A percentile compares a stretch with the other conserved stretches of the same genome.
phyloP scores from a whole-genome alignment of 2,329 filamentous ascomycete genomes.

The Penicillium verrucosum region DNA sequence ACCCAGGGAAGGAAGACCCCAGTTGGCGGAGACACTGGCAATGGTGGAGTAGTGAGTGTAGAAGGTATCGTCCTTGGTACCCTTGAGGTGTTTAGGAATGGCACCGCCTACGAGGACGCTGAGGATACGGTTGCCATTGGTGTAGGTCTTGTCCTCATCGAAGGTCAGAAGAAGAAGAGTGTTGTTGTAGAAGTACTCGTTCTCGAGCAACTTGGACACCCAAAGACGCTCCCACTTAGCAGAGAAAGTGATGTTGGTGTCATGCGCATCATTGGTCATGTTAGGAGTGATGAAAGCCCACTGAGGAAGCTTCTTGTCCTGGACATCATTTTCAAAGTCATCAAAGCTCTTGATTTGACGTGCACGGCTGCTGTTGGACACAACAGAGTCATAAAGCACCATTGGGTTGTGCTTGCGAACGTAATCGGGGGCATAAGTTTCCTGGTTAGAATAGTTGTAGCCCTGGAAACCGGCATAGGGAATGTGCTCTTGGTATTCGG shows the following conservation, averaged over 20 bases:
- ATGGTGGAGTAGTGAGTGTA: slow-evolving; percentile 74
- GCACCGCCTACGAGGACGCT: slow-evolving; percentile 73
- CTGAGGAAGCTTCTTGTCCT: slow-evolving; percentile 64
- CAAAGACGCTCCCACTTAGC: slow-evolving; percentile 67
- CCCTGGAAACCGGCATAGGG: slow-evolving; percentile 73
- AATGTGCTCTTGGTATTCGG: slow-evolving; percentile 72
- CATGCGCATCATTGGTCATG: slow-evolving; percentile 60
- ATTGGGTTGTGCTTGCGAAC: slow-evolving; percentile 76
- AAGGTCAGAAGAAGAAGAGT: slow-evolving; percentile 80
- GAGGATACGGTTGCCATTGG: slow-evolving; percentile 64
- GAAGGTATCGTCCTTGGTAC: slow-evolving; percentile 66
- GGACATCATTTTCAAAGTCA: slow-evolving; percentile 65
- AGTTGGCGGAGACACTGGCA: slow-evolving; percentile 66
- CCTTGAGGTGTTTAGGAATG: slow-evolving; percentile 59
- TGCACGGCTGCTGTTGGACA: slow-evolving; percentile 57
- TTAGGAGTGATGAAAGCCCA: slow-evolving; percentile 51
- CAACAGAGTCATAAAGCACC: slow-evolving; percentile 65
- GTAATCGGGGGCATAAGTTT: slow-evolving; percentile 67
- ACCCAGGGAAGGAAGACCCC: slow-evolving; percentile 65
- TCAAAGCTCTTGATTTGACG: slow-evolving; percentile 71
- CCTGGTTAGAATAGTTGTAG: slow-evolving; percentile 59
- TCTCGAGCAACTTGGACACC: slow-evolving; percentile 64
- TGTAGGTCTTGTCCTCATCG: slow-evolving; percentile 74
- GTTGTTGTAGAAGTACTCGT: slow-evolving; percentile 70
- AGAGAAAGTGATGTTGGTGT: slow-evolving; percentile 66